A percentile compares a stretch with the other conserved stretches of the same genome.
These are phyloP conservation scores for Plenodomus biglobosus DNA, from an alignment of 2,329 filamentous ascomycete species.

Conservation along the genomic window DNA sequence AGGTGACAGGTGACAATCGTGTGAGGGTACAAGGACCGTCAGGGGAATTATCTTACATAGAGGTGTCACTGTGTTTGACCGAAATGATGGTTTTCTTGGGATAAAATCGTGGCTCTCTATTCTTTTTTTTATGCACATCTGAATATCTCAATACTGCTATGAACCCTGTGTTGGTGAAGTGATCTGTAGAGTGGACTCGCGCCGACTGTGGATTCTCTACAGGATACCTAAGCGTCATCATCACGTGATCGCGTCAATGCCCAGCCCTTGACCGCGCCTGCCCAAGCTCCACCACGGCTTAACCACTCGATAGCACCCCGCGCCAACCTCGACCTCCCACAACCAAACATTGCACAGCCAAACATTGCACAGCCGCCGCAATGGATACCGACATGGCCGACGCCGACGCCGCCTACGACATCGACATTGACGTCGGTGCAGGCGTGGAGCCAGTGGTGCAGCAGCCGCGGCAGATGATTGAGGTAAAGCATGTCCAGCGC, in stretches of 20 bases:
- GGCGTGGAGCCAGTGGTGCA: conserved; percentile 20
- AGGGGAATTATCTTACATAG: not conserved
- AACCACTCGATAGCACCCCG: no score
- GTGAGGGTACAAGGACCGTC: no score
- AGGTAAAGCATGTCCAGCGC: conserved; percentile 12
- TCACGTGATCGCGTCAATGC: conserved; percentile 20
- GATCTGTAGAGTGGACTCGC: no score
- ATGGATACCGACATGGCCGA: conserved; percentile 42
- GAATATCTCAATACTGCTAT: no score
- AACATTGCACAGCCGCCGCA: conserved; percentile 6
- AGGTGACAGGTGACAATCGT: no score
- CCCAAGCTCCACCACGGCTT: conserved; percentile 1
- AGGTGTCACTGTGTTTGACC: no score
- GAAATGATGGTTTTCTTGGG: no score
- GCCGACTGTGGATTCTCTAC: no score
- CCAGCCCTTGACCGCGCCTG: conserved; percentile 8
- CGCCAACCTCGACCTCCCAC: conserved; percentile 8
- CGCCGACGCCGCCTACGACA: conserved; percentile 41
- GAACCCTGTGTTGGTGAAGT: no score
- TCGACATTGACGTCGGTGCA: conserved; percentile 39
- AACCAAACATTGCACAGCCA: conserved; percentile 3
- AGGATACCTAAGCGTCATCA: not conserved
- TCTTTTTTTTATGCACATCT: no score
- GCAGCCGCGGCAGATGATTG: conserved; percentile 25
- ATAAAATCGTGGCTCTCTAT: no score